Evolutionary conservation across 331 rosid genomes (phyloP).

Genomic region (Malus hybrid): DNA sequence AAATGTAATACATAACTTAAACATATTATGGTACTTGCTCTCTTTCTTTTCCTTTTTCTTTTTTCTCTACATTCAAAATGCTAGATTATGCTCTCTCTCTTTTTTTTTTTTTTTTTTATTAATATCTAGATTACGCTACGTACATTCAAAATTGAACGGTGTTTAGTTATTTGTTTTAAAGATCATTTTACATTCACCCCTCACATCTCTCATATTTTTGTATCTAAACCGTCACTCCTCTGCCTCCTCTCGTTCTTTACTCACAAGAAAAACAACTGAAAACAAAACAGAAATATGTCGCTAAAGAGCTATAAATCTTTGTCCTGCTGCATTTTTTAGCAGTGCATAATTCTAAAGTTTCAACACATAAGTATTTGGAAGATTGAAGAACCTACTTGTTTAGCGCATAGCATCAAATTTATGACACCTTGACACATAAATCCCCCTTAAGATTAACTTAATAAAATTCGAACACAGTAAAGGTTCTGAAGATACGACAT

Average conservation of each 20-base stretch:
- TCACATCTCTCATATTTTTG: not conserved
- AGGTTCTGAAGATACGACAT: not conserved
- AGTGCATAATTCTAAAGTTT: not conserved
- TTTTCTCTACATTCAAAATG: not conserved
- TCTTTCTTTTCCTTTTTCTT: not conserved
- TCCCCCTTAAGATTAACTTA: not conserved
- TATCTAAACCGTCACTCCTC: too few relatives aligned
- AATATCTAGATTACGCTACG: too few relatives aligned
- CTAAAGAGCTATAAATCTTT: not conserved
- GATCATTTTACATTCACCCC: not conserved
- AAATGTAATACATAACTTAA: not conserved
- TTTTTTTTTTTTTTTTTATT: too few relatives aligned
- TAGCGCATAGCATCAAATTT: not conserved
- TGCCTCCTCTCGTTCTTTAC: too few relatives aligned
- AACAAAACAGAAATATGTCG: not conserved
- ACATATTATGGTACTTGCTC: not conserved
- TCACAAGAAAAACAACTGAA: not conserved
- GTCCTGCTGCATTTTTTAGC: not conserved
- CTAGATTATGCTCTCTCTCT: not conserved
- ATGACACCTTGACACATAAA: not conserved
- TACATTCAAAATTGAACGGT: not conserved
- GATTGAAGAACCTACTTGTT: not conserved
- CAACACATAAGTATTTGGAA: not conserved
- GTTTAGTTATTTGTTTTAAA: not conserved
- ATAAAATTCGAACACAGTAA: not conserved